phyloP scores from a whole-genome alignment of 2,329 filamentous ascomycete genomes.

The Malbranchea zuffiana region DNA sequence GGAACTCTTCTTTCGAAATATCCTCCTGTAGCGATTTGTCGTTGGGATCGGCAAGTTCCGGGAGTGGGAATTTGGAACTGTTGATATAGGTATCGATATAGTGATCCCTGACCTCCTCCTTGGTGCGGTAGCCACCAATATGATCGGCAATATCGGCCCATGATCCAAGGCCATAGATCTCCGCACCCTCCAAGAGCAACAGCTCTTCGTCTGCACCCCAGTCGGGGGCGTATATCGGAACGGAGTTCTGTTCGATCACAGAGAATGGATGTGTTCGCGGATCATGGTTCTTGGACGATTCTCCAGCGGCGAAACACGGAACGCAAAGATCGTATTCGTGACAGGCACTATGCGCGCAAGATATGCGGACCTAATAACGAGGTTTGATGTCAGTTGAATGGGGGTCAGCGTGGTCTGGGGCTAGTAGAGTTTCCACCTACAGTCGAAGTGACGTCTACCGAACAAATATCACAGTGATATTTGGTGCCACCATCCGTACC shows the following conservation, averaged over 20 bases:
- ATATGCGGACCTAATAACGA: constrained; percentile 69
- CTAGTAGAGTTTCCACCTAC: constrained; percentile 44
- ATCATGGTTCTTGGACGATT: constrained; percentile 71
- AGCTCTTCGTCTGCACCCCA: constrained; percentile 98
- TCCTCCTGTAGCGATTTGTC: constrained; percentile 68
- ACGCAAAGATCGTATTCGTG: constrained; percentile 96
- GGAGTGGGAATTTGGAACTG: constrained; percentile 73
- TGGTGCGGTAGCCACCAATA: constrained; percentile 86
- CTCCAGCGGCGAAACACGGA: constrained; percentile 78
- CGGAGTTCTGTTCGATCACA: constrained; percentile 96
- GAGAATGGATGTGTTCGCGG: constrained; percentile 77
- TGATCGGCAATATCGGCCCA: constrained; percentile 98
- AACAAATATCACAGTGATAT: constrained; percentile 96
- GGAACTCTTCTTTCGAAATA: constrained; percentile 84
- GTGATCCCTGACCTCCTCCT: constrained; percentile 91
- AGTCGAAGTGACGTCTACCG: constrained; percentile 90
- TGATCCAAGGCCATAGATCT: constrained; percentile 90
- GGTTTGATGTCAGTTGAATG: neutral
- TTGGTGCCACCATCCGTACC: constrained; percentile 83
- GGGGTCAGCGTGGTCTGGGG: neutral
- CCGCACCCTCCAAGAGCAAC: constrained; percentile 82
- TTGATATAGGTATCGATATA: constrained; percentile 82
- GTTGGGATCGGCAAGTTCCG: constrained; percentile 70
- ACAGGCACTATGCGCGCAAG: constrained; percentile 73
- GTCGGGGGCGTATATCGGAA: constrained; percentile 86